Percentiles rank a stretch among this genome's conserved stretches.
Conservation (phyloP, 345 rosid genomes). For the Litchi chinensis region DNA sequence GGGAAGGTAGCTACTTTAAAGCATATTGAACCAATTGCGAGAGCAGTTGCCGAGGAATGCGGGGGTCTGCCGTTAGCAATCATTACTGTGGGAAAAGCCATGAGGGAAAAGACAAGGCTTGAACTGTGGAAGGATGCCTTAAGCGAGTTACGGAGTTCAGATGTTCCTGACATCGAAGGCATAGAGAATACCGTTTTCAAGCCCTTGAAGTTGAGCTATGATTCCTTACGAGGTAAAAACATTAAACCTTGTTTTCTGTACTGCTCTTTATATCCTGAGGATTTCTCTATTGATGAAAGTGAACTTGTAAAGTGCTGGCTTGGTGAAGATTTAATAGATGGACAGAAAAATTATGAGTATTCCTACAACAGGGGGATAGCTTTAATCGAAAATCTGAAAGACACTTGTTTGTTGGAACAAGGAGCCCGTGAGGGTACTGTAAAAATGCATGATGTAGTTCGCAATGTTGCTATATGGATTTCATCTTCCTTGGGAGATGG, state of each 20-base stretch:
- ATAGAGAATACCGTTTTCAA: conserved; percentile 30
- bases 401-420: conserved; percentile 37
- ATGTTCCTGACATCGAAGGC: conserved; percentile 17
- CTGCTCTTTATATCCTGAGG: conserved; percentile 36
- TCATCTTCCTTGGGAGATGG: neutral
- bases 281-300: conserved; percentile 26
- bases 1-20: conserved; percentile 19
- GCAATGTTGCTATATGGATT: conserved; percentile 37
- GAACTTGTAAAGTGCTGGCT: conserved; percentile 42
- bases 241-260: conserved; percentile 28
- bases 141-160: conserved; percentile 22
- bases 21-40: conserved; percentile 17
- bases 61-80: conserved; percentile 35
- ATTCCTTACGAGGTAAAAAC: conserved; percentile 5
- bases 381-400: conserved; percentile 32
- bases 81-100: conserved; percentile 18
- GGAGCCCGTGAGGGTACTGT: conserved; percentile 30
- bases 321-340: conserved; percentile 34
- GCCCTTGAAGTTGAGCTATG: conserved; percentile 32
- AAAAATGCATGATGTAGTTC: conserved; percentile 34
- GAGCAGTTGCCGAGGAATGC: conserved; percentile 28
- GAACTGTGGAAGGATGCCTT: conserved; percentile 38
- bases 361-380: conserved; percentile 27
- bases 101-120: conserved; percentile 8
- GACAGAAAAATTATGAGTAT: conserved; percentile 27